Percentiles rank a stretch among this genome's conserved stretches.
phyloP scores from a whole-genome alignment of 441 rosid species.

The Geranium incanum region DNA sequence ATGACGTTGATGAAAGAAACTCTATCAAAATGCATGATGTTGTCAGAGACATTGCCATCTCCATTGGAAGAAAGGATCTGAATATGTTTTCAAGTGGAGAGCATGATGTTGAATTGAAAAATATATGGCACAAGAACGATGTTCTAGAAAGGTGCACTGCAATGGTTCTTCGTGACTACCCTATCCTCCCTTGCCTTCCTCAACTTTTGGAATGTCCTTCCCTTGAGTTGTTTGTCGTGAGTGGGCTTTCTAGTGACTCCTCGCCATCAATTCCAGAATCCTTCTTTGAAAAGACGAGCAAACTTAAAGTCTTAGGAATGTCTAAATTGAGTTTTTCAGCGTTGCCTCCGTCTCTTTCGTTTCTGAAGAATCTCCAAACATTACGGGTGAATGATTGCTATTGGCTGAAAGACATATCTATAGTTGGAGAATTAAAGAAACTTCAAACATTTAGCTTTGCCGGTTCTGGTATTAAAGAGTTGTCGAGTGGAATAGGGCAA shows the following conservation, averaged over 20 bases:
- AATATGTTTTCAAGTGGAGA: neutral
- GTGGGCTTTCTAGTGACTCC: neutral
- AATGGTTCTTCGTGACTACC: neutral
- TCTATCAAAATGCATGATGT: constrained; percentile 17
- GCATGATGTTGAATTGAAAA: neutral
- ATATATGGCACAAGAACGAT: neutral
- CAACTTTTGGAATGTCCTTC: constrained; percentile 9
- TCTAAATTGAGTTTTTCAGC: neutral
- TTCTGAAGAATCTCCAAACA: constrained; percentile 11
- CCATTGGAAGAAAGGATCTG: constrained; percentile 13
- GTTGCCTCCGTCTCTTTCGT: constrained; percentile 17
- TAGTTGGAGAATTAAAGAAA: constrained; percentile 16
- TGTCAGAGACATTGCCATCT: constrained; percentile 9
- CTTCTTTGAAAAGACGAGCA: constrained; percentile 9
- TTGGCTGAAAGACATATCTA: neutral
- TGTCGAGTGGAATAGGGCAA: neutral
- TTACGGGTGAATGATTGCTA: constrained; percentile 12
- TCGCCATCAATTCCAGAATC: constrained; percentile 4
- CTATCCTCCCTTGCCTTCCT: neutral
- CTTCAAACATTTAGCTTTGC: constrained; percentile 18
- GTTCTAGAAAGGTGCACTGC: neutral
- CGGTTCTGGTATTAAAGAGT: neutral
- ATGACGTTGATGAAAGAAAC: neutral
- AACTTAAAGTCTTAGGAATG: constrained; percentile 19
- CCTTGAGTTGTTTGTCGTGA: neutral